Evolutionary conservation across 2,329 filamentous ascomycete genomes (phyloP), one percentile per base, ranked within the genome.

Genomic region (Zymoseptoria ardabiliae): DNA sequence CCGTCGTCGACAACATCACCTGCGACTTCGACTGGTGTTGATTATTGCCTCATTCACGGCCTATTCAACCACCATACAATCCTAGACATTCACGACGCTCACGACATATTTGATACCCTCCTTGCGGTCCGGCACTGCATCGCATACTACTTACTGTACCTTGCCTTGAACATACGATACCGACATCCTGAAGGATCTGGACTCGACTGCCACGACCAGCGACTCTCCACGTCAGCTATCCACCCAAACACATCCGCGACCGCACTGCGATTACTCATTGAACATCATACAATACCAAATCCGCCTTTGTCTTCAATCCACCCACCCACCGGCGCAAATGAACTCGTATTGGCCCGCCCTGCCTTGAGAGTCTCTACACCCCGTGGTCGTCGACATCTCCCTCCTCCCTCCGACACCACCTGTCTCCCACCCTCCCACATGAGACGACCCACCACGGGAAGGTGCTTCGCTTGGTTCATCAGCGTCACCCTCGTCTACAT

Each of bases 401-500:
- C 52, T 22, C 35, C 9, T 21, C 9, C 35, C 41, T 19, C 53
- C 51, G 13, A 48, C 53, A 53, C 25, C 48, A 53, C 41, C 28
- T 7, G 5, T 10, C 20, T 4, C 21, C 20, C 57, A 50, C 7
- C 54, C 11, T 54, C 25, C 56, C 58, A 62, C 55, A 45, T 57
- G 50, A 65, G 58, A 53, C 61, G 57, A 28, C 59, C 59, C 30
- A 57, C 55, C 7, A 55, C 49, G 17, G 57, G 61, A 23, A 64
- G 58, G 58, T 64, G 62, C 53, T 66, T 67, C 58, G 50, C 22
- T 56, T 60, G 57, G 56, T 68, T 69, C 65, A 62, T 69, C 28
- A 63, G 56, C 8, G 50, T 68, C 20, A 66, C 69, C 23, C 52
- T 72, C 21, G 53, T 64, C 58, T 72, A 71, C 65, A 67, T 72